Base-by-base conservation (phyloP, 2,329 filamentous ascomycete species). In the Cladobotryum mycophilum region DNA sequence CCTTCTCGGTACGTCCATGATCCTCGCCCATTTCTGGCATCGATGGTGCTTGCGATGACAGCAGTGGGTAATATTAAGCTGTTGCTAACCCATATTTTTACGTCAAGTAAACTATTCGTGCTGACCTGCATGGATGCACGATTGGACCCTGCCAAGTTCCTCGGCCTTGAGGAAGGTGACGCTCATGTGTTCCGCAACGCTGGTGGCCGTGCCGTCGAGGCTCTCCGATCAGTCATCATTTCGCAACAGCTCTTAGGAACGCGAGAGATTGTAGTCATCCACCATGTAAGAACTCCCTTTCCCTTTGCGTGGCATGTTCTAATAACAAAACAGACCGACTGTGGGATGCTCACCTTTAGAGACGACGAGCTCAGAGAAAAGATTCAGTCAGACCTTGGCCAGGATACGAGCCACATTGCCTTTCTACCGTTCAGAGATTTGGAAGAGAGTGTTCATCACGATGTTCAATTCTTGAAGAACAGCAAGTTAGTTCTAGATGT, bases 101-200 rank as follows among this genome's bases (percentile, higher is more conserved):
- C 9, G 5, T 15, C 14, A 43, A 30, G 40, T 17, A 34, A n/a
- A 11, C 2, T 69, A 6, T 58, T 60, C 5, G 57, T 66, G 25
- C 76, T 92, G 41, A 88, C 86, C 0, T 93, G 88, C 68, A 93
- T 93, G 87, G 88, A 93, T 61, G 85, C 88, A 5, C 81, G 88
- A 47, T 72, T 84, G 58, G 77, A 92, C 59, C 82, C 88, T 0
- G 76, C 81, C 3, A 71, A 78, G 12, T 85, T 85, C 1, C 85
- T 89, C 48, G 85, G 84, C 8, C 84, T 91, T 51, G 70, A 76
- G 17, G 77, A 88, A 15, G 88, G 88, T 38, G 86, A 90, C 56
- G 88, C 88, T 0, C 88, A 93, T 66, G 80, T 90, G 33, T 85
- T 90, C 53, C 81, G 87, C 52, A 91, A 90, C 57, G 85, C 84